Base-by-base conservation (phyloP, 2,329 filamentous ascomycete species). In the Aureobasidium sp. region DNA sequence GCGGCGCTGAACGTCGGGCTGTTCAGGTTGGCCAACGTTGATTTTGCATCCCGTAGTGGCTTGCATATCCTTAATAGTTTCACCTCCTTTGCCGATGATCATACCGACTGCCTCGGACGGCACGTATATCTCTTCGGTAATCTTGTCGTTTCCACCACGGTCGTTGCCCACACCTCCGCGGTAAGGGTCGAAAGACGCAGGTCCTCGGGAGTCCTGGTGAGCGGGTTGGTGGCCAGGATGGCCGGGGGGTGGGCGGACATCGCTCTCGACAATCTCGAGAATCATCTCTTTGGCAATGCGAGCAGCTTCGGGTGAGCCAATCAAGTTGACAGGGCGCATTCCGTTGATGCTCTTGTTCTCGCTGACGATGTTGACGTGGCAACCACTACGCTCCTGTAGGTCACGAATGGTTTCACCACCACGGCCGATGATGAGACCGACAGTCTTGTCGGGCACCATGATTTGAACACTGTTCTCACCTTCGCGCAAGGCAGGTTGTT, bases 31-130 rank as follows among this genome's bases (percentile, higher is more conserved):
- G 36, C 90, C 89, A 30, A 96, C 91, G 69, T 96, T 96, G 79
- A 96, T 96, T 78, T 96, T 96, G 82, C 92, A 96, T 49, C 90
- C 89, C 5, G 90, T 94, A 36, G 79, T 83, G 70, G 86, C 88
- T 74, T 96, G 91, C 87, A 96, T 95, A 67, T 96, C 90, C 66
- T 92, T 91, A 72, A 96, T 96, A 0, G 91, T 95, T 77, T 96
- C 91, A 66, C 91, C 91, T 62, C 90, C 82, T 79, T 96, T 96
- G 66, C 92, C 91, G 64, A 96, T 96, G 66, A 96, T 96, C 91
- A 96, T 96, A 64, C 91, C 91, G 60, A 96, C 91, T 6, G 91
- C 89, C 72, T 96, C 91, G 27, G 91, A 93, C 13, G 91, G 91
- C 10, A 96, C 91, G 67, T 85, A 86, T 65, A 96, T 90, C 44